Conservation (phyloP, 805 yeast genomes). For the Maudiozyma pseudohumilis region DNA sequence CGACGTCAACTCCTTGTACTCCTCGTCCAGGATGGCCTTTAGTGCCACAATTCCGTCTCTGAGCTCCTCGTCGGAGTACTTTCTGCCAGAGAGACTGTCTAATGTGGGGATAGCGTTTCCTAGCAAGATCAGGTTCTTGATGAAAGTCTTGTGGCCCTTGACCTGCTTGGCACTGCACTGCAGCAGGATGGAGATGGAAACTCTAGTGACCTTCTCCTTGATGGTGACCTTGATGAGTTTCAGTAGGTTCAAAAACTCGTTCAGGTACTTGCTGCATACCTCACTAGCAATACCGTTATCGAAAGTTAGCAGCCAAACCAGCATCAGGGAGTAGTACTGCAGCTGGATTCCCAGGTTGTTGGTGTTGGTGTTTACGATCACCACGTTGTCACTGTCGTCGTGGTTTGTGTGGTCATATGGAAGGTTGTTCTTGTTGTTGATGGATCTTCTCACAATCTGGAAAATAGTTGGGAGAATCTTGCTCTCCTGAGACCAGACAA, state of each 20-base stretch:
- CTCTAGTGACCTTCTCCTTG: conserved; percentile 83
- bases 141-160: conserved; percentile 34
- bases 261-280: conserved; percentile 46
- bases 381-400: conserved; percentile 1
- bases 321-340: conserved; percentile 68
- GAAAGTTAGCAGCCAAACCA: conserved; percentile 81
- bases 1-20: conserved; percentile 72
- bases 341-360: conserved; percentile 57
- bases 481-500: conserved; percentile 27
- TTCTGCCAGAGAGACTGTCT: conserved; percentile 66
- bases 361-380: conserved; percentile 27
- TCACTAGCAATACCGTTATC: conserved; percentile 41
- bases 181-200: conserved; percentile 65
- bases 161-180: conserved; percentile 41
- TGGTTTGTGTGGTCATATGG: neutral
- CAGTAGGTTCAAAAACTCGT: conserved; percentile 35
- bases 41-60: conserved; percentile 57
- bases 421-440: conserved; percentile 16
- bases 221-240: conserved; percentile 66
- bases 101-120: conserved; percentile 66
- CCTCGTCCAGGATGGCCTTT: conserved; percentile 51
- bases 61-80: conserved; percentile 92
- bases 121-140: conserved; percentile 60
- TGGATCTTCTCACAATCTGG: conserved; percentile 34
- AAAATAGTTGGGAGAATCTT: conserved; percentile 42